Percentiles rank a stretch among this genome's conserved stretches.
These are phyloP conservation scores for Hypoxylon intermedium DNA, from an alignment of 495 filamentous ascomycete genomes.

Conservation along the genomic window DNA sequence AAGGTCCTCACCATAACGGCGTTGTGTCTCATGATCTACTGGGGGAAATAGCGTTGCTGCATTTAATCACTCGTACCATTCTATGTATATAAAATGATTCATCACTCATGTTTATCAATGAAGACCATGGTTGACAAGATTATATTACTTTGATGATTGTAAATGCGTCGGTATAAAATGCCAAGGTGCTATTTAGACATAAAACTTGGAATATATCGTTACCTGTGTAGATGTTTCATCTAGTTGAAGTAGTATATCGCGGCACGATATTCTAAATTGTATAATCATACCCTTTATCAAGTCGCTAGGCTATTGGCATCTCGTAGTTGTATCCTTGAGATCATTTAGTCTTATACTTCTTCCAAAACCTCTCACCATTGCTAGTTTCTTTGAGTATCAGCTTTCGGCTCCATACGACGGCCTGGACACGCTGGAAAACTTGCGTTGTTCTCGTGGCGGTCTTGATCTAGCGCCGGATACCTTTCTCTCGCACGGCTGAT, in stretches of 20 bases:
- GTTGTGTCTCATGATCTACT: constrained; percentile 1
- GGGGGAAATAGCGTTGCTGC: not conserved
- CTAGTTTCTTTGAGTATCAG: constrained; percentile 3
- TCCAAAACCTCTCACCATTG: not conserved
- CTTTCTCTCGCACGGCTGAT: constrained; percentile 18
- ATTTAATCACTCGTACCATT: constrained; percentile 5
- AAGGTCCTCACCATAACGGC: not conserved
- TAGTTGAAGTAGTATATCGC: too few relatives aligned
- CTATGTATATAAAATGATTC: constrained; percentile 20
- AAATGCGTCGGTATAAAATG: not conserved
- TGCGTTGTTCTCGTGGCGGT: constrained; percentile 25
- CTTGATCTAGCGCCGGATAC: constrained; percentile 17
- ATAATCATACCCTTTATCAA: too few relatives aligned
- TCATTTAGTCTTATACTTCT: constrained; percentile 23
- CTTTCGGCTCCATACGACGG: constrained; percentile 29
- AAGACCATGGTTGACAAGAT: not conserved
- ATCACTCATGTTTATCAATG: constrained; percentile 7
- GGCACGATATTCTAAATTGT: too few relatives aligned
- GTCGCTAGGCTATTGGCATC: too few relatives aligned
- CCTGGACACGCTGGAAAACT: constrained; percentile 19
- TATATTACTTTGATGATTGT: not conserved
- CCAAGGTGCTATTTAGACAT: not conserved
- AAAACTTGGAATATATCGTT: not conserved
- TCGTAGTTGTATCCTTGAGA: not conserved
- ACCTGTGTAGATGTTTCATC: too few relatives aligned